Evolutionary conservation across 2,329 filamentous ascomycete genomes (phyloP), one percentile per base, ranked within the genome.

Genomic region (Bipolaris oryzae): DNA sequence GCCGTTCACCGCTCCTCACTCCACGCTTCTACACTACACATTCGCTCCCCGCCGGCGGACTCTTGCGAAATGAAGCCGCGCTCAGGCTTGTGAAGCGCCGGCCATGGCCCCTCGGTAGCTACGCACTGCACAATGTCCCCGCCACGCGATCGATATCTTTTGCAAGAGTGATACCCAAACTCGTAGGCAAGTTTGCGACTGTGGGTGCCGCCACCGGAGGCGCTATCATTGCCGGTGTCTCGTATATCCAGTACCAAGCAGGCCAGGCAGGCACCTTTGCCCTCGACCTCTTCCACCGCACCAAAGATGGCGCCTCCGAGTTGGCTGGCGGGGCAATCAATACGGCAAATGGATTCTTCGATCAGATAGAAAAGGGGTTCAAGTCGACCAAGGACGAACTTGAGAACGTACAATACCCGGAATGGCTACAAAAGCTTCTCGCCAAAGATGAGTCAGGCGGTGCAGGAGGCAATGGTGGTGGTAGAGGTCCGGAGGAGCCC

Each of bases 201-300:
- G 82, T 96, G 52, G 95, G 95, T 18, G 95, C 95, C 55, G 89
- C 97, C 80, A 93, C 96, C 70, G 95, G 94, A 39, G 92, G 92
- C 39, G 85, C 93, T 44, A 91, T 92, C 71, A 85, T 99, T 64
- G 93, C 91, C 13, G 91, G 90, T 2, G 80, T 96, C 57, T 92
- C 92, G 23, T 99, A 96, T 84, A 80, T 99, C 46, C 95, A 99
- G 74, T 98, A 99, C 74, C 95, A 99, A 78, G 94, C 95, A 61
- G 87, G 89, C 53, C 90, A 92, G 80, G 89, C 90, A 20, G 90
- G 89, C 57, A 91, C 85, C 57, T 93, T 89, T 76, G 89, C 87
- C 2, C 82, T 89, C 59, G 92, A 96, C 66, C 73, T 96, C 31
- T 87, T 95, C 69, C 87, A 85, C 53, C 85, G 84, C 55, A 90